Percentiles rank a stretch among this genome's conserved stretches.
Evolutionary conservation across 495 filamentous ascomycete genomes (phyloP).

Genomic region (Penicillium steckii): DNA sequence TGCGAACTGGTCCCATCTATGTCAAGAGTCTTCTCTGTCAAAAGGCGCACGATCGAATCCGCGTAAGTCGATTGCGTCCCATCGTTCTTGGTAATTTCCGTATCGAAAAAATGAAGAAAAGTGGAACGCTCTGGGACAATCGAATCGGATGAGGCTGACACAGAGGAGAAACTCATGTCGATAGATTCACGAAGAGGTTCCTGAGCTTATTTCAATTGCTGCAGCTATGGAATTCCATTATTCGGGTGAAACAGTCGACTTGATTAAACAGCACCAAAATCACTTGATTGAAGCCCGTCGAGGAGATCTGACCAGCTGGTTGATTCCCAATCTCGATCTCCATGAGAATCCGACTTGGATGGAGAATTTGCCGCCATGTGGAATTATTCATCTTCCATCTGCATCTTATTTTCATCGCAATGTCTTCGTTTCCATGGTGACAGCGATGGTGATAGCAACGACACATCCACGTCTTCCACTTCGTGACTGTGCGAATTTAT

Average conservation of each 20-base stretch:
- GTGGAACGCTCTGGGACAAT: constrained; percentile 14
- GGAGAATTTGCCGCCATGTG: constrained; percentile 43
- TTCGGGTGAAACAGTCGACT: neutral
- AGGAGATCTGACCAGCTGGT: neutral
- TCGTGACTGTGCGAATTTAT: neutral
- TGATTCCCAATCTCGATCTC: neutral
- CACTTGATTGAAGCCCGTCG: too few species aligned
- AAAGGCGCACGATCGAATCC: constrained; percentile 29
- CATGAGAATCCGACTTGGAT: constrained; percentile 9
- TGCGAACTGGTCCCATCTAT: neutral
- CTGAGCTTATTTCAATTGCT: constrained; percentile 18
- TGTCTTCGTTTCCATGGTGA: constrained; percentile 14
- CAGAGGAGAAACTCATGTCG: constrained; percentile 24
- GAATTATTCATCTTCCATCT: constrained; percentile 32
- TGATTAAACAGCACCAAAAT: neutral
- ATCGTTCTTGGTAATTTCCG: constrained; percentile 29
- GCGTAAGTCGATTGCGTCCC: constrained; percentile 32
- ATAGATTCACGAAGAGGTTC: constrained; percentile 11
- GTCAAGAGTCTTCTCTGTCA: constrained; percentile 18
- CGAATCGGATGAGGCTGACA: constrained; percentile 19
- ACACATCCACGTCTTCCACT: neutral
- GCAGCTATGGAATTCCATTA: constrained; percentile 16
- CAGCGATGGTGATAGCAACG: neutral
- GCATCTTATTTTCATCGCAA: constrained; percentile 14
- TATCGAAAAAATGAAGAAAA: constrained; percentile 32